Evolutionary conservation across 495 filamentous ascomycete genomes (phyloP).

Genomic region (Hypoxylon cercidicola): DNA sequence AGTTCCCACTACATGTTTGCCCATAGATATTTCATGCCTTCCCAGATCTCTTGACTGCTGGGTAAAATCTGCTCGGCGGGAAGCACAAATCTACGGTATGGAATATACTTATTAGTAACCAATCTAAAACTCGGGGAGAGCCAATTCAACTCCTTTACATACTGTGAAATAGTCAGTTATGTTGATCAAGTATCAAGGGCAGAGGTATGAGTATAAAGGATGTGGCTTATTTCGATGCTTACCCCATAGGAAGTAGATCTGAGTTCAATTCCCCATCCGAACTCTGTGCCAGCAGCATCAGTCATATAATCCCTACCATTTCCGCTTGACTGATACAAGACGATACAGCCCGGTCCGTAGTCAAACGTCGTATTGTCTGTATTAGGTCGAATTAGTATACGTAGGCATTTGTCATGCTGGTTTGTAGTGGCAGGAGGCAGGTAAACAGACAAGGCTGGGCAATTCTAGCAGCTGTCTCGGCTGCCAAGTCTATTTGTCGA

Average conservation of each 20-base stretch:
- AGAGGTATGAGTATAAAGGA: too few relatives aligned
- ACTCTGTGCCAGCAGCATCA: slow-evolving; percentile 62
- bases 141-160: too few relatives aligned
- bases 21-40: slow-evolving; percentile 63
- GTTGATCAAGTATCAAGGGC: too few relatives aligned
- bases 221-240: too few relatives aligned
- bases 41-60: slow-evolving; percentile 62
- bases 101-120: too few relatives aligned
- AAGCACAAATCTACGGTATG: slow-evolving; percentile 58
- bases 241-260: slow-evolving; percentile 55
- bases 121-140: too few relatives aligned
- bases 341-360: slow-evolving; percentile 66
- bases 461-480: slow-evolving; percentile 57
- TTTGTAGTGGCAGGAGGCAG: too few relatives aligned
- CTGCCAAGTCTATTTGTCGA: slow-evolving; percentile 54
- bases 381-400: neutral
- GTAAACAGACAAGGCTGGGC: slow-evolving; percentile 39
- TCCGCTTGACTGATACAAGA: slow-evolving; percentile 69
- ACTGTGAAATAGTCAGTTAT: too few relatives aligned
- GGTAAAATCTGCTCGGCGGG: slow-evolving; percentile 67
- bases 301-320: slow-evolving; percentile 64
- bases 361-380: slow-evolving; percentile 57
- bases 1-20: slow-evolving; percentile 50
- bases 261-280: slow-evolving; percentile 66
- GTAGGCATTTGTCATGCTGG: too few relatives aligned